Evolutionary conservation across 805 yeast genomes (phyloP), one percentile per base, ranked within the genome.

Genomic region (Torulaspora microellipsoides): DNA sequence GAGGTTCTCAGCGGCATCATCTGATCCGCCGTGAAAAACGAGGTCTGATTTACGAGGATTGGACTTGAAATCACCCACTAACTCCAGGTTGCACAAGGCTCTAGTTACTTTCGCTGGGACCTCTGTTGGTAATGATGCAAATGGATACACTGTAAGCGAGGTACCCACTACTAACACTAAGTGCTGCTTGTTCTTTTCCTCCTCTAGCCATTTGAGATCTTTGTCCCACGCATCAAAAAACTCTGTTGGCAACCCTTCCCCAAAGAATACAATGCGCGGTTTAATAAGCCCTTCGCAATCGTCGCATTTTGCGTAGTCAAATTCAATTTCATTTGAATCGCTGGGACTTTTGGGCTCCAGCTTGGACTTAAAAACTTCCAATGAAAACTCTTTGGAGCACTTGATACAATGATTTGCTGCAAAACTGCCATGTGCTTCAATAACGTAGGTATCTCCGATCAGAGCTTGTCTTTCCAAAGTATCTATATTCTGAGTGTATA

Each of bases 351-450:
- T 35, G 36, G 44, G 31, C 29, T 63, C 48, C 58, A 80, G 65
- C 31, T 64, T 64, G 6, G 54, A 47, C 47, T 71, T 72, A 50
- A 83, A 68, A 6, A 61, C 61, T 6, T 70, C 75, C 7, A 68
- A 61, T 0, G 75, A 61, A 77, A 80, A 82, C 42, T 68, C 80
- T 25, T 63, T 60, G 1, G 64, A 47, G 66, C 99, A 91, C 15
- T 83, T 79, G 36, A 89, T 83, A 59, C 99, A 91, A 52, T 84
- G 93, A 54, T 83, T 85, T 1, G 60, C 64, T 1, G 93, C 95
- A 73, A 91, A 91, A 2, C 95, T 86, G 0, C 99, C 99, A 64
- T 91, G 98, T 0, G 98, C 98, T 58, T 89, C 96, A 0, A 91
- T 82, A 2, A 91, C 71, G 46, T 66, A 71, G 11, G 80, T 79